phyloP scores from a whole-genome alignment of 164 flowering plant genomes.

The Chimonanthus praecox region DNA sequence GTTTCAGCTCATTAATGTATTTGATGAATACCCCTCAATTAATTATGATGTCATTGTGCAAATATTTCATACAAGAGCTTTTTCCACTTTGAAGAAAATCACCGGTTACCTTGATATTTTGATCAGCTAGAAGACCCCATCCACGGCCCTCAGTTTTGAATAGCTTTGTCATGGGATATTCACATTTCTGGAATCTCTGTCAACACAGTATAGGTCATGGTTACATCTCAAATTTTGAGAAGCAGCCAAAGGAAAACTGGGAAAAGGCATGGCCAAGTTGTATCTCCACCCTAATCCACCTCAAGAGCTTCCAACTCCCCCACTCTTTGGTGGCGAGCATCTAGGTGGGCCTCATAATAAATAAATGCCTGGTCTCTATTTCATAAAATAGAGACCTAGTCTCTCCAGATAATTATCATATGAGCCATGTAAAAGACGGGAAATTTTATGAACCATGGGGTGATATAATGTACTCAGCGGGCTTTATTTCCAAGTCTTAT shows the following conservation, averaged over 20 bases:
- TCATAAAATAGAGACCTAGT: no score
- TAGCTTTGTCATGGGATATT: constrained; percentile 67
- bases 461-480: not conserved
- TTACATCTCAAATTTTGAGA: no score
- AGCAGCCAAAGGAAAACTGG: not conserved
- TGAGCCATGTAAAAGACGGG: not conserved
- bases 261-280: not conserved
- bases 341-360: no score
- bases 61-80: not conserved
- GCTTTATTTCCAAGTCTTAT: not conserved
- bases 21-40: no score
- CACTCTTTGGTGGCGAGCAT: no score
- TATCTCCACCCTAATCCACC: no score
- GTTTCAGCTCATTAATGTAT: no score
- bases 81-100: not conserved
- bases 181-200: constrained; percentile 89
- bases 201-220: constrained; percentile 7
- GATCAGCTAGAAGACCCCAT: constrained; percentile 90
- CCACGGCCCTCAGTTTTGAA: constrained; percentile 88
- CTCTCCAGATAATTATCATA: not conserved
- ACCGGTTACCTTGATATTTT: constrained; percentile 65
- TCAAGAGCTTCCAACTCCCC: no score
- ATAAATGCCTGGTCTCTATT: no score
- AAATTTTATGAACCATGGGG: not conserved
- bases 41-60: not conserved